Base-by-base conservation (phyloP, 2,329 filamentous ascomycete genomes). In the Alternaria longipes region DNA sequence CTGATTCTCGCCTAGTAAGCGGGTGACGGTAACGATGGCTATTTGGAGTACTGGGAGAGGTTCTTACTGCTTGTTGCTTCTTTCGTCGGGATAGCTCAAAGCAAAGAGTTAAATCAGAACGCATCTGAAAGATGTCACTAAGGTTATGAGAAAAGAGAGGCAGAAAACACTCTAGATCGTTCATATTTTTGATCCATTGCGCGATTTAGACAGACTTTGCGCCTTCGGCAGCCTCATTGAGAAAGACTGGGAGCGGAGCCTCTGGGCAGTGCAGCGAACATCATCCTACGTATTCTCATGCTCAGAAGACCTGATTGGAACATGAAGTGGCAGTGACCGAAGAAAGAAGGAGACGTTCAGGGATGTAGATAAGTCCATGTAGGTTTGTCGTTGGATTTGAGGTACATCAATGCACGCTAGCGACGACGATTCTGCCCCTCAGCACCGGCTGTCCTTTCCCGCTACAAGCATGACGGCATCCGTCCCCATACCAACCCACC, bases 341-440 rank as follows among this genome's bases (percentile, higher is more conserved):
- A 22, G 22, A 8, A 50, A 50, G 32, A 22, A 36, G 16, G 11
- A 50, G 18, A 20, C 32, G 8, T 20, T 36, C 4, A 22, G n/a
- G 20, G 20, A 36, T 24, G 5, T n/a, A n/a, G 46, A 34, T 8
- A 5, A 38, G 12, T 38, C 14, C 46, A 50, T n/a, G 46, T n/a
- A 50, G 20, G 20, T n/a, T 50, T 42, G 56, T 47, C 56, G 42
- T 59, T 47, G 28, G 36, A 24, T 46, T 59, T 49, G 56, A 47
- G n/a, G 49, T 54, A 41, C 41, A 53, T 54, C 56, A 41, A 54
- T 59, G 34, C 56, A 30, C 56, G 49, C 49, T 59, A 59, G 22
- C 49, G 28, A 58, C 38, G 22, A 52, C 42, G 40, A 24, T 14
- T 18, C 24, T 38, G 30, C 41, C 41, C 41, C 32, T 46, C 32